These are phyloP conservation scores for Plantago lanceolata DNA, from an alignment of 305 asterid genomes.

Conservation along the genomic window DNA sequence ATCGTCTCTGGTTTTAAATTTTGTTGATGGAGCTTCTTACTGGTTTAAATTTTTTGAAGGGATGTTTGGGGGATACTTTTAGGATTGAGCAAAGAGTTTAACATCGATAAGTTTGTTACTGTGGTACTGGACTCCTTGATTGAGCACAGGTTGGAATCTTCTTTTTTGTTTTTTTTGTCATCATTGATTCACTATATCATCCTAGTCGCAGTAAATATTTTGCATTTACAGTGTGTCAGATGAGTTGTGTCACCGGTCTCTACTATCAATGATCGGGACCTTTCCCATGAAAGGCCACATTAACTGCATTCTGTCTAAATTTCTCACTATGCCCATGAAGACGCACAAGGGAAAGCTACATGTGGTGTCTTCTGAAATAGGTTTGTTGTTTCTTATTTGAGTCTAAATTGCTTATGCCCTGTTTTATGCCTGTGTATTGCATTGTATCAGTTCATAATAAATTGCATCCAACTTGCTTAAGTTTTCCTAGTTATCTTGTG, in stretches of 20 bases:
- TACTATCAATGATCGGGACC: constrained; percentile 48
- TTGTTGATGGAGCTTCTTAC: constrained; percentile 15
- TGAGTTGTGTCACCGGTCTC: constrained; percentile 39
- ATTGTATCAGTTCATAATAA: not conserved
- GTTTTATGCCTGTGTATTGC: constrained; percentile 15
- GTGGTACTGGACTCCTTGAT: constrained; percentile 73
- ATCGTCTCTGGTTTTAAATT: constrained; percentile 10
- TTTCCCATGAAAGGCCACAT: constrained; percentile 56
- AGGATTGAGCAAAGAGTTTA: constrained; percentile 66
- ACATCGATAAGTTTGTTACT: constrained; percentile 60
- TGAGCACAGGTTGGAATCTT: constrained; percentile 60
- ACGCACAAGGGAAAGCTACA: constrained; percentile 40
- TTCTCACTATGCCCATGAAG: constrained; percentile 43
- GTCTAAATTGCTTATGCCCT: constrained; percentile 13
- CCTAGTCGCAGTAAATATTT: constrained; percentile 24
- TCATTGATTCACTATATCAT: constrained; percentile 11
- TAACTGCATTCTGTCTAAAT: constrained; percentile 43
- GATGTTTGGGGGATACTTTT: constrained; percentile 54
- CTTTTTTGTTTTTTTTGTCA: constrained; percentile 3
- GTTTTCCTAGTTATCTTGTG: constrained; percentile 9
- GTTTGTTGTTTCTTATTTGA: constrained; percentile 31
- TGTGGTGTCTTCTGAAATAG: constrained; percentile 42
- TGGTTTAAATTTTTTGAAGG: constrained; percentile 41
- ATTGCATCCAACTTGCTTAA: constrained; percentile 21
- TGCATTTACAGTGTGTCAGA: constrained; percentile 57